Conservation (phyloP, 306 rosid species). For the Dryas octopetala region DNA sequence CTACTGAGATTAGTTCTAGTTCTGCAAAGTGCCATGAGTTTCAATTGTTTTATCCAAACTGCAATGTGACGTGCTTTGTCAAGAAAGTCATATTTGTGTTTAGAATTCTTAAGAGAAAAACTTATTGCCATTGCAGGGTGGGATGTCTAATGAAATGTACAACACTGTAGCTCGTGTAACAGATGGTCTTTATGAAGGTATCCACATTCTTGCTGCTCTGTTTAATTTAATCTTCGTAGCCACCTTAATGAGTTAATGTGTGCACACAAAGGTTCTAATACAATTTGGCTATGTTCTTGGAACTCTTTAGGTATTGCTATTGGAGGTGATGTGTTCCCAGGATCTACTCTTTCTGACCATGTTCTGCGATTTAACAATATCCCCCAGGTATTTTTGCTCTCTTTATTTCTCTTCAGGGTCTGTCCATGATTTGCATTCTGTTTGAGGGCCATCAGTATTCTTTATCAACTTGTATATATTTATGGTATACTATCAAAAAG, state of each 20-base stretch:
- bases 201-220: slow-evolving; percentile 5
- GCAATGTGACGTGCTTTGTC: not conserved
- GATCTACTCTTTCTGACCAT: slow-evolving; percentile 98
- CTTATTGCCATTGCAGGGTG: slow-evolving; percentile 68
- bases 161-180: slow-evolving; percentile 89
- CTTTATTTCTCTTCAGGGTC: slow-evolving; percentile 19
- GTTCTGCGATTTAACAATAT: slow-evolving; percentile 96
- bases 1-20: not conserved
- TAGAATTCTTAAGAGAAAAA: slow-evolving; percentile 10
- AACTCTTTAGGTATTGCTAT: slow-evolving; percentile 77
- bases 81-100: slow-evolving; percentile 1
- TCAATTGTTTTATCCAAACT: not conserved
- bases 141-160: slow-evolving; percentile 98
- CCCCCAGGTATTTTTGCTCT: slow-evolving; percentile 67
- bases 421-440: slow-evolving; percentile 8
- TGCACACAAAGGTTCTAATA: slow-evolving; percentile 20
- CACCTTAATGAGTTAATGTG: slow-evolving; percentile 3
- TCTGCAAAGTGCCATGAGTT: not conserved
- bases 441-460: not conserved
- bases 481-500: not conserved
- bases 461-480: not conserved
- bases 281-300: slow-evolving; percentile 23
- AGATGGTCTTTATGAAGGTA: slow-evolving; percentile 97
- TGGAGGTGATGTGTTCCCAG: slow-evolving; percentile 99
- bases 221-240: slow-evolving; percentile 19